These are phyloP conservation scores for Amanita exitialis DNA, from an alignment of 768 basidiomycete genomes.

Conservation along the genomic window DNA sequence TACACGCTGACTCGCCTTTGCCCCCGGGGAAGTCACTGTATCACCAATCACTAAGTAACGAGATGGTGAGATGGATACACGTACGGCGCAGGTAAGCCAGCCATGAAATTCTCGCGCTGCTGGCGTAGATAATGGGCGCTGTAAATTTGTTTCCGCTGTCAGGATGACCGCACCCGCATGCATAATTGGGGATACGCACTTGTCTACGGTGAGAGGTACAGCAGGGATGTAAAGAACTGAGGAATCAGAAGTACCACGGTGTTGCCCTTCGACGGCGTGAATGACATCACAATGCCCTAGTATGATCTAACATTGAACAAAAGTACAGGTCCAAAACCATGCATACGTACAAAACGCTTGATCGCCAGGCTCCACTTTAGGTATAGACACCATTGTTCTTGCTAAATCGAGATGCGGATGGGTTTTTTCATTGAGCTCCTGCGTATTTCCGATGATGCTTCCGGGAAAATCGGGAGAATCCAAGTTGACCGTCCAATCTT, in stretches of 20 bases:
- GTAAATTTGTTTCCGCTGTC: not conserved
- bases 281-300: constrained; percentile 50
- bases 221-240: constrained; percentile 51
- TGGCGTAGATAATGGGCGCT: constrained; percentile 40
- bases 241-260: constrained; percentile 37
- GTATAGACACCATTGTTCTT: constrained; percentile 48
- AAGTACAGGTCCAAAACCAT: no score
- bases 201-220: constrained; percentile 37
- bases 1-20: constrained; percentile 35
- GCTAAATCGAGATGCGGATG: constrained; percentile 56
- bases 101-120: constrained; percentile 35
- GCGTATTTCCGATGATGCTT: constrained; percentile 39
- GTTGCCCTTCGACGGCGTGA: constrained; percentile 43
- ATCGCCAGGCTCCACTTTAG: constrained; percentile 51
- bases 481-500: constrained; percentile 48
- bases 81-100: constrained; percentile 41
- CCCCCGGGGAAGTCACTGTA: constrained; percentile 44
- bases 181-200: constrained; percentile 21
- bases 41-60: not conserved
- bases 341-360: constrained; percentile 42
- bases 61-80: constrained; percentile 8
- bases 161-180: not conserved
- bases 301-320: no score
- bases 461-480: constrained; percentile 45
- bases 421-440: constrained; percentile 42